Evolutionary conservation across 1,284 basidiomycete species (phyloP), one percentile per base, ranked within the genome.

Genomic region (Leccinum holopus): DNA sequence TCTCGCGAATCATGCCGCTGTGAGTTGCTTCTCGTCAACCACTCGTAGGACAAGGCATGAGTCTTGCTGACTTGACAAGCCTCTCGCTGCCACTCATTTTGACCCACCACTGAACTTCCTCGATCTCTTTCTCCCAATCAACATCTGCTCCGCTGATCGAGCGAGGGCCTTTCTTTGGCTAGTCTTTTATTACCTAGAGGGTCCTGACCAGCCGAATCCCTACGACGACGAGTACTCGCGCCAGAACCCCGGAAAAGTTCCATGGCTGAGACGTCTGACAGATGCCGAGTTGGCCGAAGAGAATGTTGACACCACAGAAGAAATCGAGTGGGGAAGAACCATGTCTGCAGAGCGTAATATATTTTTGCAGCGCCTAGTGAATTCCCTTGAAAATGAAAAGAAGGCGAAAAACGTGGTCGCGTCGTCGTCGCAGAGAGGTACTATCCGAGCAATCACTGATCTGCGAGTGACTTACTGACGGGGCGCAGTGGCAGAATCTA

Each of bases 131-230:
- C 80, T 92, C 56, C 89, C 91, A 56, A 83, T 84, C 70, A 86
- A 85, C 58, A 81, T 92, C 51, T 84, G 87, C 18, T 91, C 92
- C 7, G 74, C 75, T 5, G 86, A 89, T 64, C 87, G 92, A 44
- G 91, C 90, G 12, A 80, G 80, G 60, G 88, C 86, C 2, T 92
- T 95, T 73, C 82, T 94, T 25, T 93, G 91, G 88, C 81, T 92
- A 52, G 78, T 91, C 61, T 91, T 87, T 72, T 82, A 91, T 70
- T 92, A 94, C 72, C 79, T 92, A 62, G 91, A 94, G 75, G 79
- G 79, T 53, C 77, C 83, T 8, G 76, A 77, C 41, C 73, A 77
- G 4, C 73, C 77, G 21, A 92, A 91, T 70, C 90, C 90, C 4
- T 92, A 87, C 69, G 80, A 82, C 51, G 88, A 90, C 67, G 77